phyloP scores from a whole-genome alignment of 2,329 filamentous ascomycete genomes.

The Cladobotryum protrusum region DNA sequence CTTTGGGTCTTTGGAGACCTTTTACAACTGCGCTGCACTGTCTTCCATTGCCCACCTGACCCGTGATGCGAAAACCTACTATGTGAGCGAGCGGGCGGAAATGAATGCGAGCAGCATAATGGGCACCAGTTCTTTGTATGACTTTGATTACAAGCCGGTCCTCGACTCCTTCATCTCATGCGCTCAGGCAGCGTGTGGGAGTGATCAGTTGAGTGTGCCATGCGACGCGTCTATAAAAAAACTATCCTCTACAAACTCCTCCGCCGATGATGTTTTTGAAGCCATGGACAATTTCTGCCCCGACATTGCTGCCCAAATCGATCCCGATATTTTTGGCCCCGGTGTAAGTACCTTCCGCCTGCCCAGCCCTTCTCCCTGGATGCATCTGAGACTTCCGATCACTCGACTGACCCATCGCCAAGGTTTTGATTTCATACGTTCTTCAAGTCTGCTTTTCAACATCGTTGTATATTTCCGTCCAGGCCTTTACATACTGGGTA shows the following conservation, averaged over 20 bases:
- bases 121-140: conserved; percentile 25
- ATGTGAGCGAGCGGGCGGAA: conserved; percentile 28
- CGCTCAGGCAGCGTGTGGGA: conserved; percentile 29
- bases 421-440: conserved; percentile 35
- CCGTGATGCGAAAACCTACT: conserved; percentile 22
- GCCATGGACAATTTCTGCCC: conserved; percentile 32
- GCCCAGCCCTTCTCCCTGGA: not conserved
- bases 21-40: conserved; percentile 34
- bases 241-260: conserved; percentile 21
- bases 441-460: conserved; percentile 32
- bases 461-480: conserved; percentile 27
- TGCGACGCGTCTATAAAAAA: conserved; percentile 24
- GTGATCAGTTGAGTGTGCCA: conserved; percentile 26
- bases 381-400: not conserved
- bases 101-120: conserved; percentile 31
- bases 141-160: conserved; percentile 26
- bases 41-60: conserved; percentile 30
- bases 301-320: conserved; percentile 30
- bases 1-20: conserved; percentile 31
- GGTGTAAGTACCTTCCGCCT: conserved; percentile 22
- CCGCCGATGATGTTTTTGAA: conserved; percentile 24
- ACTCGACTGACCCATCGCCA: conserved; percentile 2
- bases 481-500: conserved; percentile 31
- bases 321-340: conserved; percentile 34
- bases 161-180: conserved; percentile 28